Evolutionary conservation across 2,329 filamentous ascomycete species (phyloP), one percentile per base, ranked within the genome.

Genomic region (Trichoderma endophyticum): DNA sequence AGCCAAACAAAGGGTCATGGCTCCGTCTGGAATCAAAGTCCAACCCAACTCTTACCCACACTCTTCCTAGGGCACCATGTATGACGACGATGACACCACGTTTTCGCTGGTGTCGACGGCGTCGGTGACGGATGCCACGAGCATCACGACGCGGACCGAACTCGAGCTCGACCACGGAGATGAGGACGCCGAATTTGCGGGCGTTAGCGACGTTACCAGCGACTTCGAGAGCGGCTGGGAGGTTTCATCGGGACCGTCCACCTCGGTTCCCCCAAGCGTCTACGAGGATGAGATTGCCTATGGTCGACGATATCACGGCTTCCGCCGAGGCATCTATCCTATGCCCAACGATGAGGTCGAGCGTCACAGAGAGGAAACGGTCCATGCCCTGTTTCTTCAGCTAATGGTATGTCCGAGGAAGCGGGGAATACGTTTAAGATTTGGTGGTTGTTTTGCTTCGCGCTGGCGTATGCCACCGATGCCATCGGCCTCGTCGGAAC

Each of bases 321-420:
- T 82, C 74, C 80, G 81, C 61, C 77, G 82, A 48, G 82, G 82
- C 43, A 78, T 81, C n/a, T 86, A 85, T 71, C 83, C 84, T 3
- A 77, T 86, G 21, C 84, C 84, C 3, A 86, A 86, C 70, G 84
- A 86, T 73, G 79, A 82, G 36, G 74, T 76, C 9, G 85, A 87
- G 76, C 84, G 85, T 73, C 79, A 81, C 26, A 80, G 84, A 11
- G 83, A 86, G 72, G 82, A 86, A 54, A 79, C 83, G 70, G 83
- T 83, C 72, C 85, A 87, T 73, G 77, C 78, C 12, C 77, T 84
- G 73, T 84, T 87, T 76, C 79, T 84, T 5, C 80, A 88, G 71
- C 72, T 86, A 34, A 81, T 80, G 32, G 81, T 83, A 72, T 12
- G 75, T 75, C 30, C 56, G 18, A 34, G 18, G 57, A 34, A 60